Evolutionary conservation across 2,329 filamentous ascomycete genomes (phyloP), one percentile per base, ranked within the genome.

Genomic region (Penicillium sp.): DNA sequence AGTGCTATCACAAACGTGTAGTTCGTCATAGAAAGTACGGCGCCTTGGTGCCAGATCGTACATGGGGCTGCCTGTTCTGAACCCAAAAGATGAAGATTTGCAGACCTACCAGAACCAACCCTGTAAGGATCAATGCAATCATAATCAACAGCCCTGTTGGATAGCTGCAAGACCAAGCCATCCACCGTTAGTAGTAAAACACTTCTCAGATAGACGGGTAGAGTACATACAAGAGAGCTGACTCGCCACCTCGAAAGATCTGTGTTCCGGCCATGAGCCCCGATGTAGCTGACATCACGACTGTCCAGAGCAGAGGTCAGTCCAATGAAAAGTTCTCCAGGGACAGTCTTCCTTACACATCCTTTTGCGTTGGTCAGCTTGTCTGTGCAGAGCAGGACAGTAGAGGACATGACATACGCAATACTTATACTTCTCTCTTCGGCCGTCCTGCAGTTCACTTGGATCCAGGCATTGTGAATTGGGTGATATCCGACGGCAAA

Each of bases 401-500:
- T 3, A 28, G 18, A 4, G 12, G 0, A 5, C 5, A 28, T 25
- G 61, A 56, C 74, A 56, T 56, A 77, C 67, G 77, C 76, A 39
- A 80, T 72, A 16, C 66, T 69, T 42, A 80, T 76, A 52, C 75
- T 79, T 45, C 76, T 61, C 58, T 79, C 77, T 4, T 71, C 61
- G 0, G 73, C 58, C 14, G 73, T 73, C 12, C 64, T 65, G 54
- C 77, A 79, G 54, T 80, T 80, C 6, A 79, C 62, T 57, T 79
- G 75, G 14, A 77, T 64, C 77, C 77, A 80, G 0, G 75, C 71
- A 59, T 80, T 80, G 46, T 79, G 76, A 0, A 77, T 69, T 0
- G 77, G 77, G 59, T 80, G 77, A 53, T 80, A 80, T 0, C 77
- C 75, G 8, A 80, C 77, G 0, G 77, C 75, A 31, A 80, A 72